Base-by-base conservation (phyloP, 2,329 filamentous ascomycete species). In the Thielaviopsis musarum region DNA sequence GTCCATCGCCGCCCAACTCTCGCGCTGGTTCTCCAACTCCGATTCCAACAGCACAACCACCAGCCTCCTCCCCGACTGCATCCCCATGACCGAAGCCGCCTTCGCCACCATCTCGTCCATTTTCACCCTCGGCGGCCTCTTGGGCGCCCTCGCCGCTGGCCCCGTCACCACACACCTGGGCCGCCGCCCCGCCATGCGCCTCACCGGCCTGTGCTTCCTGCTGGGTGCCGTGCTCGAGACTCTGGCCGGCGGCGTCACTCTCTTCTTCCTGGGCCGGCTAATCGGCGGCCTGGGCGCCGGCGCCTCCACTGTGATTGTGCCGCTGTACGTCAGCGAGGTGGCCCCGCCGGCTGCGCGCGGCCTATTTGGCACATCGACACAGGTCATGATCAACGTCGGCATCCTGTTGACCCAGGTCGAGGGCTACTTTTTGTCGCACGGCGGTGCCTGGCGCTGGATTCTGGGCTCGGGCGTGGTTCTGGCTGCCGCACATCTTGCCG, bases 291-390 rank as follows among this genome's bases (percentile, higher is more conserved):
- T 95, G 1, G 91, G 88, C 6, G 90, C 90, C 5, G 93, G 93
- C 22, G 88, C 90, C 2, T 82, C 90, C 1, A 91, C 93, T 2
- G 93, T 98, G 21, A 88, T 96, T 41, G 90, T 94, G 2, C 93
- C 93, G 0, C 81, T 98, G 21, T 98, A 95, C 74, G 89, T 98
- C 65, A 91, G 89, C 53, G 93, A 98, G 71, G 80, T 96, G 26
- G 85, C 91, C 0, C 93, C 91, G 3, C 82, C 82, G 0, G 73
- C 76, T 17, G 80, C 85, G 64, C 81, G 84, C 59, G 91, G 90
- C 5, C 82, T 95, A 63, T 97, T 95, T 67, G 82, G 82, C 13
- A 77, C 81, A 59, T 85, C 94, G 71, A 97, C 93, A 0, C 91
- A 98, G 69, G 84, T 97, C 67, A 91, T 90, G 71, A 91, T 91